Evolutionary conservation across 2,329 filamentous ascomycete species (phyloP), one percentile per base, ranked within the genome.

Genomic region (Aschersonia sp.): DNA sequence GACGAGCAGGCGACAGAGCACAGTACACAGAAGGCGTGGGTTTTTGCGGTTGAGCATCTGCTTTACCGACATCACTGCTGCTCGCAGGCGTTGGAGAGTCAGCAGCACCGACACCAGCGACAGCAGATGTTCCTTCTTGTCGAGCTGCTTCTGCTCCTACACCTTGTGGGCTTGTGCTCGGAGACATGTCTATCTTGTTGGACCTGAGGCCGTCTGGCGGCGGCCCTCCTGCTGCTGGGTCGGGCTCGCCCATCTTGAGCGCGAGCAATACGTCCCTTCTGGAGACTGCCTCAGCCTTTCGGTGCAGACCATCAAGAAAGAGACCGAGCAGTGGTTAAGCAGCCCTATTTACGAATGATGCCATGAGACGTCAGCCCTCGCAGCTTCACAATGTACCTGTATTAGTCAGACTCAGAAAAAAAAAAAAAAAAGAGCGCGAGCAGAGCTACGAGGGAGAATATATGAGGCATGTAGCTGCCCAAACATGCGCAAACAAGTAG

Each of bases 1-100:
- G 59, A 6, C 62, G 59, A 40, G 58, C 57, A 8, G 58, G 52
- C 0, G 63, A 57, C 44, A 68, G 65, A 1, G 63, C 66, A 5
- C 65, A 63, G 50, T 69, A 70, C 6, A 58, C 54, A 41, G 52
- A 43, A n/a, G 44, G 22, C 8, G 35, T 31, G 30, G 30, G 2
- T 14, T 5, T 30, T 43, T 30, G 30, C 22, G 45, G 31, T 11
- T 43, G 46, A 5, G 14, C n/a, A 10, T 40, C 46, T 33, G 22
- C 40, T 7, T 40, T 31, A 9, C 9, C 5, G 33, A 31, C 9
- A 31, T 12, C 30, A 4, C 33, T 33, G 9, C 14, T 14, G 47
- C 12, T 14, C 6, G 32, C 11, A 5, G 45, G 43, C 4, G 22
- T 12, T 12, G 35, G 11, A 10, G 45, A 32, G 8, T 9, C 44